phyloP scores from a whole-genome alignment of 768 basidiomycete species.

The Lactarius hatsudake region DNA sequence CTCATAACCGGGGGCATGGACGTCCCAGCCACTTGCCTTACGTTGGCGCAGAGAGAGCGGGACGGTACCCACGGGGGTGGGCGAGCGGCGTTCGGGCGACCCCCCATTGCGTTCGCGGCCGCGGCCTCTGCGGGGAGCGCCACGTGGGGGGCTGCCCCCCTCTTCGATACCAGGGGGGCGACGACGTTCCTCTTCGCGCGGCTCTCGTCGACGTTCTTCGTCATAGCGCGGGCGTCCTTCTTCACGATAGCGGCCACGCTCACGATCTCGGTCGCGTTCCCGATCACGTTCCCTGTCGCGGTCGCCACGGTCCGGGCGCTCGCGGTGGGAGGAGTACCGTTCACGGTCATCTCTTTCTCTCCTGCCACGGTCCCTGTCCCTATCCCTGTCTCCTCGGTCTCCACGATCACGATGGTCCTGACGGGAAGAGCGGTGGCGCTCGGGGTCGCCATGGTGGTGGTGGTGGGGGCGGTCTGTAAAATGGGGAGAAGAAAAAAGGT shows the following conservation, averaged over 20 bases:
- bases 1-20: constrained; percentile 93
- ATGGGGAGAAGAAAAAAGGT: constrained; percentile 21
- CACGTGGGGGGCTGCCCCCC: constrained; percentile 36
- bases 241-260: constrained; percentile 43
- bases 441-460: constrained; percentile 31
- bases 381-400: constrained; percentile 30
- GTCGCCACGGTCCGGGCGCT: constrained; percentile 38
- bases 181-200: constrained; percentile 39
- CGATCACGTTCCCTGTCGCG: constrained; percentile 40
- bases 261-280: constrained; percentile 49
- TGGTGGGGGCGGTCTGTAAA: constrained; percentile 28
- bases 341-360: constrained; percentile 30
- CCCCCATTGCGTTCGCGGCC: constrained; percentile 54
- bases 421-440: constrained; percentile 31
- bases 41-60: constrained; percentile 84
- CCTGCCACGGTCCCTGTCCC: constrained; percentile 36
- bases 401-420: constrained; percentile 35
- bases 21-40: constrained; percentile 94
- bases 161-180: constrained; percentile 33
- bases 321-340: constrained; percentile 29
- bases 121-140: constrained; percentile 44
- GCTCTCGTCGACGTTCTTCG: constrained; percentile 40
- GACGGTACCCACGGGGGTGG: constrained; percentile 82
- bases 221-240: constrained; percentile 35
- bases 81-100: constrained; percentile 78